Evolutionary conservation across 192 early-diverging fungal species (phyloP).

Genomic region (Coemansia sp.): DNA sequence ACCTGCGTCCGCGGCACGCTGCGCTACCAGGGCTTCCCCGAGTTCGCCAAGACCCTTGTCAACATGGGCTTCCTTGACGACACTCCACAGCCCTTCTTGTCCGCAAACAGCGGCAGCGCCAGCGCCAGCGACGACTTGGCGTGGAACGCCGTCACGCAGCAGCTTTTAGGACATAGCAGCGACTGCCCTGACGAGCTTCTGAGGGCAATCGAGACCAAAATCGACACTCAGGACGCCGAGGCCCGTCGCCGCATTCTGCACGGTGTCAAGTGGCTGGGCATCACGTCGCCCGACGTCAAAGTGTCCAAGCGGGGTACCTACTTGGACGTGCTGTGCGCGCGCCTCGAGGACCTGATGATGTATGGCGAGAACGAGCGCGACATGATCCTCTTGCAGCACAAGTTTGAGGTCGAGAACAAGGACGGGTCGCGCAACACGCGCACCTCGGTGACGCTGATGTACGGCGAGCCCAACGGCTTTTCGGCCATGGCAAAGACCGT

Average conservation of each 20-base stretch:
- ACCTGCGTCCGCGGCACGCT: conserved; percentile 94
- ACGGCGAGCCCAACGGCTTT: conserved; percentile 83
- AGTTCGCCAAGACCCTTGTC: conserved; percentile 93
- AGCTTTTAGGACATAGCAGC: conserved; percentile 41
- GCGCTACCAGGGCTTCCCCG: conserved; percentile 95
- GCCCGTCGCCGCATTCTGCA: conserved; percentile 61
- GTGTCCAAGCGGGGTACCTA: conserved; percentile 71
- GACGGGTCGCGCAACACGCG: conserved; percentile 83
- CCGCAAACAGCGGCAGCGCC: conserved; percentile 30
- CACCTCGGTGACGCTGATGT: conserved; percentile 90
- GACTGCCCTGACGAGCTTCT: conserved; percentile 53
- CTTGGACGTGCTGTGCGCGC: conserved; percentile 92
- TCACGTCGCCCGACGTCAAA: conserved; percentile 67
- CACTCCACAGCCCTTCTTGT: conserved; percentile 59
- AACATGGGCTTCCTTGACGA: conserved; percentile 90
- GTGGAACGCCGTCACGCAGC: conserved; percentile 77
- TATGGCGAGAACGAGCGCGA: conserved; percentile 90
- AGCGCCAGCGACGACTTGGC: conserved; percentile 51
- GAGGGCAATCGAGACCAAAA: conserved; percentile 63
- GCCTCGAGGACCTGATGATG: conserved; percentile 94
- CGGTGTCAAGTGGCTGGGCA: conserved; percentile 83
- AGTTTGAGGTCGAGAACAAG: conserved; percentile 90
- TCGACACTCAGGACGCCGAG: conserved; percentile 57
- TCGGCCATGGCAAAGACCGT: conserved; percentile 98
- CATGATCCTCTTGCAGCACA: conserved; percentile 97